Base-by-base conservation (phyloP, 306 rosid species). In the Cicer pinnatifidum region DNA sequence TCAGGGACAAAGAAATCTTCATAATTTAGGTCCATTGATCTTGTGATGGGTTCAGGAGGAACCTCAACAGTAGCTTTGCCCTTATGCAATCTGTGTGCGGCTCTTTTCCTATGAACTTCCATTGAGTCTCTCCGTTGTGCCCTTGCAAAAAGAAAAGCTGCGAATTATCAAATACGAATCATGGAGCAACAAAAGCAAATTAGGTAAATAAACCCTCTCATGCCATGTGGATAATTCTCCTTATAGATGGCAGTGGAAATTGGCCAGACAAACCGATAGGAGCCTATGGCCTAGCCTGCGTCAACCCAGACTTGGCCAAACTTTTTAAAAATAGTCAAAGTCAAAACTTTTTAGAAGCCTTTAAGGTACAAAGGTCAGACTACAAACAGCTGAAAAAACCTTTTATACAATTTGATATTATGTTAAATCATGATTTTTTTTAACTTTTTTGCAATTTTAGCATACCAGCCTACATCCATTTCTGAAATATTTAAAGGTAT, bases 71-170 rank as follows among this genome's bases (percentile, higher is more conserved):
- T 59, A 41, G 82, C 75, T 85, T 87, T 87, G 5, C 45, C 38
- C 64, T 78, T 81, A 4, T 76, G 70, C 44, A 23, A 56, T 80
- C 52, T 84, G 45, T 88, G 87, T 8, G 53, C 69, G 77, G 57
- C 38, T 59, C 41, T 59, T 77, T 70, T 85, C 56, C 65, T 47
- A 33, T 70, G 80, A 70, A 33, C 43, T 47, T 70, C 75, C 68
- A 58, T 64, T 13, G 71, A 48, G 6, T 87, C 90, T 84, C 81
- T 85, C 83, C 58, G 85, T 76, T 77, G 86, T 46, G 88, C 83
- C 23, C 80, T 76, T 54, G 82, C 81, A 81, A 93, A 90, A 50
- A 93, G 80, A 82, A 73, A 93, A 72, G 93, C 97, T 93, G 89
- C 75, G 78, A 73, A 64, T 43, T 50, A 76, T 73, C 48, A 80